These are phyloP conservation scores for Annulohypoxylon maeteangense DNA, from an alignment of 495 filamentous ascomycete genomes.

Conservation along the genomic window DNA sequence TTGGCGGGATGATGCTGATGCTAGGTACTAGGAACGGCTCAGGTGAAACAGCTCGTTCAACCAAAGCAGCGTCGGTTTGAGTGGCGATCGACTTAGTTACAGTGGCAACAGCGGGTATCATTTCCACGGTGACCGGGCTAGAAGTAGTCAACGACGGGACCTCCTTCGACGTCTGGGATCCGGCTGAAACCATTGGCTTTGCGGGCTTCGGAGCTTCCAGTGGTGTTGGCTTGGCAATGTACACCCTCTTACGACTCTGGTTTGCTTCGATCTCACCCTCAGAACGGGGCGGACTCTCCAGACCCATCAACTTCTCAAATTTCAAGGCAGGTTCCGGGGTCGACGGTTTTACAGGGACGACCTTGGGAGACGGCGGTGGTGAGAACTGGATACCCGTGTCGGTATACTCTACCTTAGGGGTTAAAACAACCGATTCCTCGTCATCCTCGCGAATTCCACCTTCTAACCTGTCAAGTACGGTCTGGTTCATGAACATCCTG, in stretches of 20 bases:
- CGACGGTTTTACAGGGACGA: conserved; percentile 54
- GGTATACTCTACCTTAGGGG: conserved; percentile 47
- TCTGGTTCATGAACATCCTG: conserved; percentile 58
- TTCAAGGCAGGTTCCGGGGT: conserved; percentile 53
- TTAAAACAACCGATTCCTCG: conserved; percentile 16
- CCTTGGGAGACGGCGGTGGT: conserved; percentile 77
- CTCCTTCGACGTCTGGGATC: conserved; percentile 77
- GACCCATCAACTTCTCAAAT: conserved; percentile 49
- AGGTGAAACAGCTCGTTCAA: conserved; percentile 38
- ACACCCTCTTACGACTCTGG: conserved; percentile 73
- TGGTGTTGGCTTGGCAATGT: conserved; percentile 54
- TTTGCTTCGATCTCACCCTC: conserved; percentile 75
- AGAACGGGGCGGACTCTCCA: conserved; percentile 55
- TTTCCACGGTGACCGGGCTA: conserved; percentile 37
- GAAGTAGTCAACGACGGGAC: conserved; percentile 62
- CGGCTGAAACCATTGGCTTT: conserved; percentile 72
- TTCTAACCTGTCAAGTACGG: conserved; percentile 62
- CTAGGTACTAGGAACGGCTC: conserved; percentile 63
- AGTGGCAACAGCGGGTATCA: conserved; percentile 40
- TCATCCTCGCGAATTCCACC: conserved; percentile 63
- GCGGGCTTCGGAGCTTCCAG: conserved; percentile 50
- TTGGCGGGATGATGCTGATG: conserved; percentile 70
- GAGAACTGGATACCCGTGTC: conserved; percentile 86
- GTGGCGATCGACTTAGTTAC: conserved; percentile 64
- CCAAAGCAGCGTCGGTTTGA: conserved; percentile 70